phyloP scores from a whole-genome alignment of 2,329 filamentous ascomycete species.

The Coleophoma crateriformis region DNA sequence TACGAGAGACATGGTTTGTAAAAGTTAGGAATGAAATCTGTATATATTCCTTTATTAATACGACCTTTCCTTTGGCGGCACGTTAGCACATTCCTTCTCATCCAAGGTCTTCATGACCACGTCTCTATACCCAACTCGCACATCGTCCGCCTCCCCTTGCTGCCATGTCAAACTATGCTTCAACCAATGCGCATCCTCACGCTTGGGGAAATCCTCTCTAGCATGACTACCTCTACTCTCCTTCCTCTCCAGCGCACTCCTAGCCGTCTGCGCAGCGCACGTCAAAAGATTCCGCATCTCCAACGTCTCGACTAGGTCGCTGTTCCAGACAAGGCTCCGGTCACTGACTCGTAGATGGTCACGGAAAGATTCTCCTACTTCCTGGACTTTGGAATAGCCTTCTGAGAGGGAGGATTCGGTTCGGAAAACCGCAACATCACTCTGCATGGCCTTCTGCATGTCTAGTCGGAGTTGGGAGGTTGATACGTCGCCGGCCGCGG shows the following conservation, averaged over 20 bases:
- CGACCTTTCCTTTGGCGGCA: constrained; percentile 29
- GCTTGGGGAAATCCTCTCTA: constrained; percentile 37
- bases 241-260: constrained; percentile 33
- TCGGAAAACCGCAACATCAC: constrained; percentile 39
- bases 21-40: too few relatives aligned
- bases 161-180: constrained; percentile 43
- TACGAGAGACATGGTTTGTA: too few relatives aligned
- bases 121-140: constrained; percentile 33
- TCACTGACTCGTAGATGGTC: constrained; percentile 31
- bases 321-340: constrained; percentile 41
- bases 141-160: constrained; percentile 29
- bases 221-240: constrained; percentile 42
- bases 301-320: constrained; percentile 39
- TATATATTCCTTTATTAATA: constrained; percentile 27
- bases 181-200: constrained; percentile 38
- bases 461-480: constrained; percentile 31
- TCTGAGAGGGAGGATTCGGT: constrained; percentile 29
- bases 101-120: constrained; percentile 38
- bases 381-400: constrained; percentile 27
- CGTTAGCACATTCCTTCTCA: constrained; percentile 32
- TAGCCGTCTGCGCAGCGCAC: constrained; percentile 40
- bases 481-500: constrained; percentile 29
- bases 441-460: constrained; percentile 42
- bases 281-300: constrained; percentile 40
- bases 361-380: constrained; percentile 30